These are phyloP conservation scores for Coemansia sp. DNA, from an alignment of 371 early-diverging fungal genomes.

Conservation along the genomic window DNA sequence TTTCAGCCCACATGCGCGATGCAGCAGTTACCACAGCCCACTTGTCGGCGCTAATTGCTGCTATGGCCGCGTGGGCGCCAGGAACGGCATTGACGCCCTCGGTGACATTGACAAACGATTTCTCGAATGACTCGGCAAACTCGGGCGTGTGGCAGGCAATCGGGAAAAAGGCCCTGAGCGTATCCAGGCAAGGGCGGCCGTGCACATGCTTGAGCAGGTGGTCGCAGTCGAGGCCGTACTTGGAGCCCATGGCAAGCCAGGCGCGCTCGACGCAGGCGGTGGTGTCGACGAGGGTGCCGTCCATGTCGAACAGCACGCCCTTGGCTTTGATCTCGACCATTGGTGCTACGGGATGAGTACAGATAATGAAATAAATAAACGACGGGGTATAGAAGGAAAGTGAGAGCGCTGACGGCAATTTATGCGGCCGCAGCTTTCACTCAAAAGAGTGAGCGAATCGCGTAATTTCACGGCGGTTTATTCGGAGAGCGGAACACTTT, in stretches of 20 bases:
- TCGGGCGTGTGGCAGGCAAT: conserved; percentile 36
- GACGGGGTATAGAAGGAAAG: no score
- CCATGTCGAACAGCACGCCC: conserved; percentile 37
- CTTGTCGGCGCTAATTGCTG: conserved; percentile 13
- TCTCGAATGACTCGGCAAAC: conserved; percentile 40
- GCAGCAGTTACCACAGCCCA: conserved; percentile 59
- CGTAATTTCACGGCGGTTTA: no score
- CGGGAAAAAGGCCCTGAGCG: conserved; percentile 53
- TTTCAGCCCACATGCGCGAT: conserved; percentile 50
- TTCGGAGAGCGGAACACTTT: no score
- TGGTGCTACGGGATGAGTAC: no score
- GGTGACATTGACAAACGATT: conserved; percentile 25
- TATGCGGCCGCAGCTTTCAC: no score
- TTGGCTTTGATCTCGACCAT: conserved; percentile 14
- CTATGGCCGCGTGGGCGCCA: conserved; percentile 43
- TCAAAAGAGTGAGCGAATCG: no score
- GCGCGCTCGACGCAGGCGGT: conserved; percentile 27
- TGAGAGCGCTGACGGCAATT: no score
- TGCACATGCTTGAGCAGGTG: conserved; percentile 51
- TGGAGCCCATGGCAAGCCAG: conserved; percentile 37
- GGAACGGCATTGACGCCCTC: conserved; percentile 54
- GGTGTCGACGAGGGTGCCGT: conserved; percentile 40
- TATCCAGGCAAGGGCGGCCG: conserved; percentile 52
- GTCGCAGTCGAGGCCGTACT: conserved; percentile 45
- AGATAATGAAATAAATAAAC: no score